A percentile compares a stretch with the other conserved stretches of the same genome.
phyloP scores from a whole-genome alignment of 73 alveolate genomes.

The Symbiodinium natans region DNA sequence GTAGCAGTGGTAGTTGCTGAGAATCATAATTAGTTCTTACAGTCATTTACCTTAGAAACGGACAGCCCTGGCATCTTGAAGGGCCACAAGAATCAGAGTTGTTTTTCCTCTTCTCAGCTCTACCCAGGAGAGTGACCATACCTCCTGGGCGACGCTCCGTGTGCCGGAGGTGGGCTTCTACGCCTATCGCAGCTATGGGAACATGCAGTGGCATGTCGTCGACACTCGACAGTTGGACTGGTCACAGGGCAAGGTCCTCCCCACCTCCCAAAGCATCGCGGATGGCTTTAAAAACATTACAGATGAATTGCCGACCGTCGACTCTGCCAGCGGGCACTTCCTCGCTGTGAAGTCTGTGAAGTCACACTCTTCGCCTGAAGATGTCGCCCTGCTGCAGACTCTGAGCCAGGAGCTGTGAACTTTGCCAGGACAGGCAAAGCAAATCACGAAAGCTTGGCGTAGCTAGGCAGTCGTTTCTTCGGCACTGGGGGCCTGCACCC shows the following conservation, averaged over 20 bases:
- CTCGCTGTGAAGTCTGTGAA: too few relatives aligned
- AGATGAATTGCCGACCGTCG: too few relatives aligned
- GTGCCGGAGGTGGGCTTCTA: slow-evolving; percentile 36
- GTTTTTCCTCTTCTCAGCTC: too few relatives aligned
- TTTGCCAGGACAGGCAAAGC: too few relatives aligned
- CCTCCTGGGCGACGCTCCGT: slow-evolving; percentile 47
- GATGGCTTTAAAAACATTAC: too few relatives aligned
- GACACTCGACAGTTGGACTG: slow-evolving; percentile 9
- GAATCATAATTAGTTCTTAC: not conserved
- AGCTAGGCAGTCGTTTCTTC: too few relatives aligned
- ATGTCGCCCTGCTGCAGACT: too few relatives aligned
- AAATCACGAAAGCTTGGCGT: too few relatives aligned
- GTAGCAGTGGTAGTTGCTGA: not conserved
- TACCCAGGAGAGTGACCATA: slow-evolving; percentile 7
- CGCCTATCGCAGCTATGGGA: slow-evolving; percentile 21
- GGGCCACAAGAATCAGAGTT: not conserved
- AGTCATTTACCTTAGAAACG: not conserved
- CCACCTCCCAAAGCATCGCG: not conserved
- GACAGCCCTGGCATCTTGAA: not conserved
- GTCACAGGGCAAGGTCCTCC: not conserved
- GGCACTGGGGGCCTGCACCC: too few relatives aligned
- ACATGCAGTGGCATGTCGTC: slow-evolving; percentile 39
- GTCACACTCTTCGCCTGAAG: too few relatives aligned
- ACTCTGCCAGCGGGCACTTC: too few relatives aligned
- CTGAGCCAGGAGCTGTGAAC: too few relatives aligned